Evolutionary conservation across 768 basidiomycete species (phyloP), one percentile per base, ranked within the genome.

Genomic region (Austroboletus eburneus): DNA sequence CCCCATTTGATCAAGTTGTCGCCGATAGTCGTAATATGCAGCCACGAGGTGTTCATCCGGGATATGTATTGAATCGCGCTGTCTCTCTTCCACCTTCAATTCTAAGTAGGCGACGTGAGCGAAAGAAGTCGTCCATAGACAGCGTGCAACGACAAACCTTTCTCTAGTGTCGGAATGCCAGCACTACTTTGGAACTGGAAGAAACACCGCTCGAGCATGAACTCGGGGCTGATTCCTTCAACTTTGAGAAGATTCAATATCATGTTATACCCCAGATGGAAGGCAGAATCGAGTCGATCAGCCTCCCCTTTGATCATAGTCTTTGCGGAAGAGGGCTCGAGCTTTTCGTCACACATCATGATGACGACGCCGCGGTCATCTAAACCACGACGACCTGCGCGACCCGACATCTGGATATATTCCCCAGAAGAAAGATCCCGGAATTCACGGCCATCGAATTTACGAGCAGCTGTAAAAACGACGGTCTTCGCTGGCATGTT

Each of bases 401-500:
- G 89, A 46, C 96, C 96, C 0, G 93, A 94, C 96, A 99, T 99
- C 62, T 99, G 96, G 58, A 98, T 96, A 66, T 99, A 99, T 76
- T 99, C 96, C 47, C 96, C 88, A 1, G 85, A 88, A 1, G 91
- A 91, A 29, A 99, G 73, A 62, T 91, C 91, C 22, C 96, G 79
- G 72, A 96, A 96, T 57, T 94, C 92, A 36, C 80, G 81, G 1
- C 96, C 96, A 64, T 99, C 96, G 58, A 93, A 98, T 69, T 99
- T 99, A 55, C 92, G 83, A 3, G 92, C 86, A 1, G 85, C 79
- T 0, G 92, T 96, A 73, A 99, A 99, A 20, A 99, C 95, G 39
- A 99, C 96, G 3, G 96, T 98, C 73, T 97, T 98, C 16, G 96
- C 96, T 10, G 96, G 96, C 96, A 99, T 99, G 69, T 99, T 99